These are phyloP conservation scores for Xylaria grammica DNA, from an alignment of 495 filamentous ascomycete species.

Conservation along the genomic window DNA sequence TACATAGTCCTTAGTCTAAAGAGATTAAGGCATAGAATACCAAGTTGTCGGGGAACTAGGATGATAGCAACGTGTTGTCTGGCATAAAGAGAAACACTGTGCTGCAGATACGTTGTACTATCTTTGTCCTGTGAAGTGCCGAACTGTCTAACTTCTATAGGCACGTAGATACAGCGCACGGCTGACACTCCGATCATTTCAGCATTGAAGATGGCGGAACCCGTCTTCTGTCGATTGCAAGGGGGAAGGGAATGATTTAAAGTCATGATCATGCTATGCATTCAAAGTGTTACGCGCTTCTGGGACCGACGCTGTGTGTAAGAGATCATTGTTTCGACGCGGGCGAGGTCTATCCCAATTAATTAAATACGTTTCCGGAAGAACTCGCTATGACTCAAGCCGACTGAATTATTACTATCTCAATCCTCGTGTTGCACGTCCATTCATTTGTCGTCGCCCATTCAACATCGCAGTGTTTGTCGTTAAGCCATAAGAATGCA, in stretches of 20 bases:
- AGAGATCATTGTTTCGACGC: slow-evolving; percentile 24
- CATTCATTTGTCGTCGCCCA: slow-evolving; percentile 36
- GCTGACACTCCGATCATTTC: too few species aligned
- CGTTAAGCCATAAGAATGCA: slow-evolving; percentile 26
- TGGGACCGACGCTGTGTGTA: slow-evolving; percentile 23
- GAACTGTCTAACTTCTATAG: too few species aligned
- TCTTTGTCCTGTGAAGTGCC: too few species aligned
- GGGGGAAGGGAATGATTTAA: not conserved
- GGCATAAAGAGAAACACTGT: too few species aligned
- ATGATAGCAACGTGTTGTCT: too few species aligned
- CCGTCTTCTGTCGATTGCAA: too few species aligned
- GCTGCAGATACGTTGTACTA: too few species aligned
- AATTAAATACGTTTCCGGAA: not conserved
- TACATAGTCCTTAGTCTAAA: too few species aligned
- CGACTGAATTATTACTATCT: slow-evolving; percentile 14
- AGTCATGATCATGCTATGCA: slow-evolving; percentile 4
- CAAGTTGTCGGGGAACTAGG: too few species aligned
- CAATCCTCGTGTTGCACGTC: slow-evolving; percentile 29
- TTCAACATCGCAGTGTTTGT: slow-evolving; percentile 22
- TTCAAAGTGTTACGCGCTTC: slow-evolving; percentile 2
- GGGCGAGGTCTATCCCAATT: slow-evolving; percentile 20
- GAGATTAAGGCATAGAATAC: too few species aligned
- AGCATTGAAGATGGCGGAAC: too few species aligned
- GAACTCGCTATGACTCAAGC: not conserved
- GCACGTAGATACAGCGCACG: too few species aligned